Evolutionary conservation across 805 yeast genomes (phyloP).

Genomic region (Suhomyces kilbournensis): DNA sequence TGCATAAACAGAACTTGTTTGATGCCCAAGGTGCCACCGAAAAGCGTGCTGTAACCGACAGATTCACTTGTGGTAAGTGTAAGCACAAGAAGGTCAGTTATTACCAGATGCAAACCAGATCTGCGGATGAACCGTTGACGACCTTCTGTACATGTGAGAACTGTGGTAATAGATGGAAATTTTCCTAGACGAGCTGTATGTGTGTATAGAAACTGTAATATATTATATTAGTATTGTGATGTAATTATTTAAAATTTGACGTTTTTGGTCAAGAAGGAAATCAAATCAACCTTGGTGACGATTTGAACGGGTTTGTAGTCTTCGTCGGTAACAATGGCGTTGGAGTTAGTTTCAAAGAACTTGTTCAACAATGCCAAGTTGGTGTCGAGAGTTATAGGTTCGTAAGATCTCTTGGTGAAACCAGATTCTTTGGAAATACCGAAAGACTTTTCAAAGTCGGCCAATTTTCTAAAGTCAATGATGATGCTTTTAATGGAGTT

Average conservation of each 20-base stretch:
- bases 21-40: constrained; percentile 98
- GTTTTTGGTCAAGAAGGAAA: constrained; percentile 49
- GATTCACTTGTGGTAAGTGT: constrained; percentile 97
- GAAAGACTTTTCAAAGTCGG: constrained; percentile 62
- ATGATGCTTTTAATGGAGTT: constrained; percentile 58
- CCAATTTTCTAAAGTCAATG: constrained; percentile 71
- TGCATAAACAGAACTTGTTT: constrained; percentile 84
- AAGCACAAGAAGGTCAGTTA: constrained; percentile 95
- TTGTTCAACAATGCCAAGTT: constrained; percentile 65
- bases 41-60: constrained; percentile 91
- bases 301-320: constrained; percentile 74
- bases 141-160: constrained; percentile 97
- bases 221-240: neutral
- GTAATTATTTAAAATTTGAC: constrained; percentile 9
- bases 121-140: constrained; percentile 98
- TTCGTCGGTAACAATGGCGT: constrained; percentile 75
- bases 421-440: constrained; percentile 55
- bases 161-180: constrained; percentile 98
- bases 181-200: constrained; percentile 48
- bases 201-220: constrained; percentile 2
- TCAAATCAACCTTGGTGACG: constrained; percentile 83
- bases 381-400: constrained; percentile 62
- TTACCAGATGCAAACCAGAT: constrained; percentile 96
- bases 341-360: constrained; percentile 81
- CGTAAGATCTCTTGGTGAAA: constrained; percentile 63